Evolutionary conservation across 2,329 filamentous ascomycete genomes (phyloP), one percentile per base, ranked within the genome.

Genomic region (Sclerotinia spermophila): DNA sequence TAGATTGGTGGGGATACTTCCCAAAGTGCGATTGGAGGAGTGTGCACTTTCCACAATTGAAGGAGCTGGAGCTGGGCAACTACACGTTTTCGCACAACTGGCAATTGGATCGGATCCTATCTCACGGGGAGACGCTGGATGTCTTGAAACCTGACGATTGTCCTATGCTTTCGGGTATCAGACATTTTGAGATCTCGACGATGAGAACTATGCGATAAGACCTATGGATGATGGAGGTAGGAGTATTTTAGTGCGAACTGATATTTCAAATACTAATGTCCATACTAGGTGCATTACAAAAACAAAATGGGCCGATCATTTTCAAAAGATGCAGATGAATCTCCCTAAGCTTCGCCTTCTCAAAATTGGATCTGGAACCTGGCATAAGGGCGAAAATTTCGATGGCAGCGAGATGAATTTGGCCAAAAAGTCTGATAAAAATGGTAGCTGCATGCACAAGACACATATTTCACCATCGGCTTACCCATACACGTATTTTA

Each of bases 71-170:
- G 35, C 56, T 73, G 8, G 71, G 69, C 24, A 70, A 69, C 33
- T 71, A 71, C 27, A 51, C 35, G 1, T 69, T 71, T 55, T 65
- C 59, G 2, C 64, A 74, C 42, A 56, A 66, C 33, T 71, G 69
- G 65, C 72, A 74, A 38, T 44, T 72, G 27, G 65, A 71, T 13
- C 72, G 69, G 71, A 71, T 72, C 27, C 64, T 67, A 19, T 69
- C 62, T 5, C 71, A 70, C 58, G 69, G 64, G 30, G 24, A 48
- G 2, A 74, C 65, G 0, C 58, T 72, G 6, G 38, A 74, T 30
- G 35, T n/a, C 13, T 48, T 72, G 5, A 51, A 44, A 0, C 19
- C 69, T 1, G 66, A 71, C 21, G n/a, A 56, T 27, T 61, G 69
- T 64, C 7, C 53, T 10, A 71, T 72, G 30, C 59, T 70, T 3